Percentiles rank a stretch among this genome's conserved stretches.
phyloP scores from a whole-genome alignment of 2,329 filamentous ascomycete genomes.

The Dryadomyces quercivorus region DNA sequence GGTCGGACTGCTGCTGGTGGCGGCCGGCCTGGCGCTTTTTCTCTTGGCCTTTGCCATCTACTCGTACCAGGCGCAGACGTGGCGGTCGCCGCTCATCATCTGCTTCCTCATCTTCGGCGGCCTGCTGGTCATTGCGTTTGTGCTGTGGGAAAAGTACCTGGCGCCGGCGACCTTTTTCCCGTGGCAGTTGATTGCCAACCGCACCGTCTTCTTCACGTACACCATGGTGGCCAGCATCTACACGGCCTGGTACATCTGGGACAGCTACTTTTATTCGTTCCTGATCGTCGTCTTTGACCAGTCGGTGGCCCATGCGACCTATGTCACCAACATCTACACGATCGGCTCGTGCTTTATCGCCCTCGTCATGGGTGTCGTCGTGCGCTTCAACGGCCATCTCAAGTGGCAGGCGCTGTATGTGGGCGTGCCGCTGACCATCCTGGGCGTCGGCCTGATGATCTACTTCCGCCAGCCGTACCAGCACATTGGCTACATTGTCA shows the following conservation, averaged over 20 bases:
- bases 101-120: slow-evolving; percentile 50
- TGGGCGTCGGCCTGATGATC: slow-evolving; percentile 42
- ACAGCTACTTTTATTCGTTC: slow-evolving; percentile 12
- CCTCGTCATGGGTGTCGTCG: slow-evolving; percentile 28
- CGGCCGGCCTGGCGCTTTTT: slow-evolving; percentile 44
- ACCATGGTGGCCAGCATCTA: slow-evolving; percentile 2
- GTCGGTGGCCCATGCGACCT: slow-evolving; percentile 9
- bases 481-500: slow-evolving; percentile 37
- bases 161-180: slow-evolving; percentile 37
- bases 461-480: slow-evolving; percentile 37
- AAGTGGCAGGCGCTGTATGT: slow-evolving; percentile 28
- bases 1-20: slow-evolving; percentile 42
- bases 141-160: slow-evolving; percentile 42
- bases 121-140: slow-evolving; percentile 35
- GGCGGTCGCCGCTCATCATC: slow-evolving; percentile 41
- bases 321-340: slow-evolving; percentile 10
- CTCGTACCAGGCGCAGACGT: slow-evolving; percentile 31
- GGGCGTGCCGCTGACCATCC: slow-evolving; percentile 39
- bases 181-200: slow-evolving; percentile 31
- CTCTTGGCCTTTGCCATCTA: slow-evolving; percentile 53
- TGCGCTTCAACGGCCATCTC: slow-evolving; percentile 36
- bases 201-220: slow-evolving; percentile 18
- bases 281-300: slow-evolving; percentile 12
- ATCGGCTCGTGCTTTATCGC: slow-evolving; percentile 27
- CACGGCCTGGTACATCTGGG: slow-evolving; percentile 7